Evolutionary conservation across 2,329 filamentous ascomycete genomes (phyloP), one percentile per base, ranked within the genome.

Genomic region (Phialocephala sp.): DNA sequence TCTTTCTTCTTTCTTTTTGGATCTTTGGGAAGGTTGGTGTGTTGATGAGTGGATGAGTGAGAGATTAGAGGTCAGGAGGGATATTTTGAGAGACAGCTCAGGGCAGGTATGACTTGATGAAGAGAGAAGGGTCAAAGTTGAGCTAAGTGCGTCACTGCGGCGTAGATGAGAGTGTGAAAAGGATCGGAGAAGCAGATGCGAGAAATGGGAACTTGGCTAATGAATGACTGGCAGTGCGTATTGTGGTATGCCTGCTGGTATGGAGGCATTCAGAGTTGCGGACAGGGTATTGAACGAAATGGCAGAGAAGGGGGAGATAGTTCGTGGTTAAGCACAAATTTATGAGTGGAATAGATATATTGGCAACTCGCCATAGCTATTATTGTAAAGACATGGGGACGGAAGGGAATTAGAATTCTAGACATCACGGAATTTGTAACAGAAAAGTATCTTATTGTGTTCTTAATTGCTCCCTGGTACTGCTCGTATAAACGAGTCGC

Each of bases 221-320:
- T 22, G 32, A n/a, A 37, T 45, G 50, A 52, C 50, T 55, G 43
- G 41, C 57, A 75, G 73, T 66, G 70, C 72, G 14, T 74, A 75
- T 67, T 75, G 73, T 64, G 73, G 73, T 15, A 66, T 75, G 60
- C 73, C 73, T 11, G 72, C 73, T 60, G 73, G 73, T 0, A 68
- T 75, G 70, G 73, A 75, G 35, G 69, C 71, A 11, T 75, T 75
- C 59, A 50, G 73, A 18, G 71, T 73, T 37, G 73, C 73, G 24
- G 73, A 74, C 65, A 62, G 70, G 45, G 72, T 74, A 11, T 66
- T 75, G 66, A 68, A 52, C 64, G 72, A 75, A 69, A 74, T 74
- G 72, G 64, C 69, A 59, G 69, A 68, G 64, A 75, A 72, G 47
- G 72, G 72, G 5, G 73, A 75, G 64, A 59, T 73, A 61, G 62